Evolutionary conservation across 371 early-diverging fungal genomes (phyloP).

Genomic region (Circinella umbellata): DNA sequence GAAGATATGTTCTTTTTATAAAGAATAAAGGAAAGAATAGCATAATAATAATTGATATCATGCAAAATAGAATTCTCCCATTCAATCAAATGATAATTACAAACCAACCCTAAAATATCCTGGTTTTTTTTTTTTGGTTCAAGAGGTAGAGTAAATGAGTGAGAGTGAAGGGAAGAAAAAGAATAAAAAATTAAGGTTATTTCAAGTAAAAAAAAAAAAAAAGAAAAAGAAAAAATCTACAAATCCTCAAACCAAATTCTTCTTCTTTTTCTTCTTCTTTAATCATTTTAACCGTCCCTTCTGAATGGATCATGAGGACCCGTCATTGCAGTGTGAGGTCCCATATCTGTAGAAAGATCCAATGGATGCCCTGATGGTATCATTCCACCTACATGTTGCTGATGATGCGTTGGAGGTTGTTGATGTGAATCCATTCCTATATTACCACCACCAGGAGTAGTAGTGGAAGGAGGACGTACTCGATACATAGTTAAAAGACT

Average conservation of each 20-base stretch:
- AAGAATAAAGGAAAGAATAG: too few relatives aligned
- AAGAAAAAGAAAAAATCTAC: neutral
- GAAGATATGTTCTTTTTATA: too few relatives aligned
- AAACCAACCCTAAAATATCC: too few relatives aligned
- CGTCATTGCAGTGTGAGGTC: conserved; percentile 10
- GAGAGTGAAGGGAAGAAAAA: too few relatives aligned
- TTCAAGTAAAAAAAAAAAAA: neutral
- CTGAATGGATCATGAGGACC: conserved; percentile 30
- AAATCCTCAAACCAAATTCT: neutral
- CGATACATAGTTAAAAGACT: conserved; percentile 34
- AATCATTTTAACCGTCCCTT: conserved; percentile 22
- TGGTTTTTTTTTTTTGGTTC: too few relatives aligned
- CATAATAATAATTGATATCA: too few relatives aligned
- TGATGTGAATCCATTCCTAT: conserved; percentile 14
- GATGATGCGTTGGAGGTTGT: conserved; percentile 18
- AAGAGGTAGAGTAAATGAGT: too few relatives aligned
- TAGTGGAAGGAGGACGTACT: conserved; percentile 9
- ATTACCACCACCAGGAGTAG: neutral
- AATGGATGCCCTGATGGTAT: conserved; percentile 40
- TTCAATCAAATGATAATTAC: too few relatives aligned
- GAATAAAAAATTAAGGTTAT: too few relatives aligned
- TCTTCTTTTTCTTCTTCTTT: too few relatives aligned
- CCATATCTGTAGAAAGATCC: conserved; percentile 27
- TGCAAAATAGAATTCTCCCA: too few relatives aligned
- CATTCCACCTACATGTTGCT: conserved; percentile 22